Conservation (phyloP, 2,329 filamentous ascomycete species). For the Epichloe glyceriae region DNA sequence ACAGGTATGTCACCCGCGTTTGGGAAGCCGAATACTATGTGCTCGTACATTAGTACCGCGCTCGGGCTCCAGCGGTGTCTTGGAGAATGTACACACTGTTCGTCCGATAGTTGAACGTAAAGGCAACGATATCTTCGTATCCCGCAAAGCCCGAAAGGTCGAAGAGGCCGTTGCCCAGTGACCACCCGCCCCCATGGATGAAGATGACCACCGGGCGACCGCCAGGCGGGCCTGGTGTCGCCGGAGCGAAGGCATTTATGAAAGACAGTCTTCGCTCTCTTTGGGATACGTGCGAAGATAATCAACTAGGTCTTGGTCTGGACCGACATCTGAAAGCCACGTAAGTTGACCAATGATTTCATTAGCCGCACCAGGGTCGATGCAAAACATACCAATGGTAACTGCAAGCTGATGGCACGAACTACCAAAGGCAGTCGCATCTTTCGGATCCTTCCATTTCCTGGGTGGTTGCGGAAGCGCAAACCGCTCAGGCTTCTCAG, state of each 20-base stretch:
- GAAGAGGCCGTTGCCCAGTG: conserved; percentile 11
- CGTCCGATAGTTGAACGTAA: conserved; percentile 16
- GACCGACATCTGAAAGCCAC: conserved; percentile 9
- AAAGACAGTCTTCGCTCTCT: conserved; percentile 18
- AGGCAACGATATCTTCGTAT: conserved; percentile 15
- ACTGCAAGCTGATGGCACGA: conserved; percentile 11
- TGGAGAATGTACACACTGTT: conserved; percentile 8
- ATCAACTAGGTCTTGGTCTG: conserved; percentile 10
- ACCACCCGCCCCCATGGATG: conserved; percentile 15
- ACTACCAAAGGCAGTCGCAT: conserved; percentile 8
- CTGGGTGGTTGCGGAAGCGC: conserved; percentile 5
- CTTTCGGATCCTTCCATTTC: conserved; percentile 8
- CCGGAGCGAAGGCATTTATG: conserved; percentile 16
- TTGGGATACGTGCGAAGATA: conserved; percentile 8
- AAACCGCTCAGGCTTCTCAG: conserved; percentile 10
- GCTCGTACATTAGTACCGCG: neutral
- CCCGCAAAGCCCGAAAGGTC: conserved; percentile 15
- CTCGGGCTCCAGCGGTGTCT: too few species aligned
- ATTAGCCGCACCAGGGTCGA: too few species aligned
- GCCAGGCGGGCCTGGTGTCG: neutral
- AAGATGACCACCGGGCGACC: conserved; percentile 14
- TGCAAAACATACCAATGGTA: conserved; percentile 4
- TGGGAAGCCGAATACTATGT: conserved; percentile 29
- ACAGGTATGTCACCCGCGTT: conserved; percentile 24
- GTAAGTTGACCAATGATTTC: neutral